Evolutionary conservation across 2,329 filamentous ascomycete genomes (phyloP).

Genomic region (Zelopaecilomyces penicillatus): DNA sequence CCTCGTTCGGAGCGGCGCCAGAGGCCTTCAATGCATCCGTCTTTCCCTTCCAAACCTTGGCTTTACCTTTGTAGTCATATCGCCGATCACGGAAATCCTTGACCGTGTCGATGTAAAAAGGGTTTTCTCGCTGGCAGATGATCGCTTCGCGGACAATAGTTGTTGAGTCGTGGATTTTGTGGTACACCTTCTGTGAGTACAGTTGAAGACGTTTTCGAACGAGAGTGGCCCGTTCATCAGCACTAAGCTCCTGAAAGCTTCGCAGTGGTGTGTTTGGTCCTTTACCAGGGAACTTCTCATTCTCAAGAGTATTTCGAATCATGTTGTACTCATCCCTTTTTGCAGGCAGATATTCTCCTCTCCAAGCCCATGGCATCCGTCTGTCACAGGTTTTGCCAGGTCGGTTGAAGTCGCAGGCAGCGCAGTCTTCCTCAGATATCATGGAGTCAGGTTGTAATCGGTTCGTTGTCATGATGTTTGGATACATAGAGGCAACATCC

Average conservation of each 20-base stretch:
- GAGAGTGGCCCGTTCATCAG: slow-evolving; percentile 73
- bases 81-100: slow-evolving; percentile 92
- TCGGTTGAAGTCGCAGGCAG: slow-evolving; percentile 95
- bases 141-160: slow-evolving; percentile 93
- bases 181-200: slow-evolving; percentile 98
- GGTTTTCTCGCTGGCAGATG: slow-evolving; percentile 96
- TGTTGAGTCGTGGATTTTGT: slow-evolving; percentile 94
- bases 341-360: slow-evolving; percentile 91
- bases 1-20: slow-evolving; percentile 64
- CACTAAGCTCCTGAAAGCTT: slow-evolving; percentile 70
- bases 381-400: slow-evolving; percentile 96
- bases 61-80: slow-evolving; percentile 97
- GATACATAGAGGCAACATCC: slow-evolving; percentile 98
- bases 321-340: slow-evolving; percentile 99
- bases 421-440: slow-evolving; percentile 93
- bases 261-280: slow-evolving; percentile 60
- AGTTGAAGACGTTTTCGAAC: slow-evolving; percentile 82
- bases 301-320: slow-evolving; percentile 86
- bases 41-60: slow-evolving; percentile 98
- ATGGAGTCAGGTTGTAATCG: slow-evolving; percentile 97
- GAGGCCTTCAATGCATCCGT: slow-evolving; percentile 76
- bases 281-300: slow-evolving; percentile 83
- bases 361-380: slow-evolving; percentile 92
- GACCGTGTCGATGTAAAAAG: slow-evolving; percentile 96
- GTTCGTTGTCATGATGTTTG: slow-evolving; percentile 99